phyloP scores from a whole-genome alignment of 257 asterid species.

The Solanum raphanifolium region DNA sequence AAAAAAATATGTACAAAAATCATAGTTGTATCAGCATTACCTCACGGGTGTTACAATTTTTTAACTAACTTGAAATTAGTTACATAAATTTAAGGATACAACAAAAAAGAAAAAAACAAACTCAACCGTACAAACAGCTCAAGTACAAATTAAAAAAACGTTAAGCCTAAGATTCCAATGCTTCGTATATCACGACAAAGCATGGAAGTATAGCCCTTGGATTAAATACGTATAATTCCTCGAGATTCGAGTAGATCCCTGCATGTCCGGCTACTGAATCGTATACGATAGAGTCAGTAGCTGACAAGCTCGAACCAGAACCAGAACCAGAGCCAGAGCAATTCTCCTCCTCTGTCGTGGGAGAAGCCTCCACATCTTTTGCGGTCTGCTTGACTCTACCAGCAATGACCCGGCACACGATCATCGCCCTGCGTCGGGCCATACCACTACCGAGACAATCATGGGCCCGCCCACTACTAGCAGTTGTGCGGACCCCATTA shows the following conservation, averaged over 20 bases:
- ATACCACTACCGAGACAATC: slow-evolving; percentile 32
- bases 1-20: background rate
- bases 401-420: slow-evolving; percentile 88
- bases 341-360: background rate
- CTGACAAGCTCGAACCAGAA: background rate
- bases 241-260: slow-evolving; percentile 29
- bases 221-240: slow-evolving; percentile 41
- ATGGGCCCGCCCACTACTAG: slow-evolving; percentile 86
- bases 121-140: slow-evolving; percentile 3
- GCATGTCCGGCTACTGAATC: slow-evolving; percentile 34
- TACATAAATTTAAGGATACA: background rate
- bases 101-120: background rate
- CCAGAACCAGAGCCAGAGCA: background rate
- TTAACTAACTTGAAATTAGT: background rate
- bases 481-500: slow-evolving; percentile 42
- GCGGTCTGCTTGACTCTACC: slow-evolving; percentile 53
- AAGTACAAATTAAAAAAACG: background rate
- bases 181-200: slow-evolving; percentile 44
- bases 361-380: slow-evolving; percentile 19
- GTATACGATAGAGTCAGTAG: background rate
- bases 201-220: slow-evolving; percentile 51
- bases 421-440: slow-evolving; percentile 54
- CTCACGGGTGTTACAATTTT: background rate
- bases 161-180: slow-evolving; percentile 19
- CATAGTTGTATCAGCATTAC: background rate